Evolutionary conservation across 768 basidiomycete genomes (phyloP), one percentile per base, ranked within the genome.

Genomic region (Calocybe cyanea): DNA sequence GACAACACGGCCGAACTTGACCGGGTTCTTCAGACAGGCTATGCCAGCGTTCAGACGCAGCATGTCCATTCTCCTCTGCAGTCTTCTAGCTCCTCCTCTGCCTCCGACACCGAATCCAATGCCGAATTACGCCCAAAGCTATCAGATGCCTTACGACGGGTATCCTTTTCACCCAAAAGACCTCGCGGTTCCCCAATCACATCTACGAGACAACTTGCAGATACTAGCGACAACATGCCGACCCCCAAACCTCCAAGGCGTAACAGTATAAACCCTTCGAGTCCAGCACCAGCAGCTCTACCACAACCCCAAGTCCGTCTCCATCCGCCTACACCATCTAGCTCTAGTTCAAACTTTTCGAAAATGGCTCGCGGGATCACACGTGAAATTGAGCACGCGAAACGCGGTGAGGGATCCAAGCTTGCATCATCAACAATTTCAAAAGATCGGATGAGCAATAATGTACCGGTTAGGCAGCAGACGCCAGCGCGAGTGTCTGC

Each of bases 151-250:
- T 70, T 92, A 7, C 77, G 78, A 25, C 77, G 78, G 34, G 77
- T 85, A 31, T 77, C 78, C 0, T 86, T 90, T 63, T 88, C 87
- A 11, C 87, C 87, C 1, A 81, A 84, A 57, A 77, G 88, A 11
- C 87, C 85, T 1, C 78, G 85, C 8, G 78, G 66, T 45, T 64
- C 73, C 30, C 40, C 57, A 18, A 41, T 45, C 24, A 65, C 68
- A 20, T 62, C 66, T 9, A 10, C 56, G 3, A 54, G 38, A 17
- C 52, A 48, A 14, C 51, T 53, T 25, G 50, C 44, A 14, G 41
- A 39, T 32, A 33, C 28, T 11, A 42, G 30, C 18, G 38, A 46
- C 39, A 53, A 53, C 23, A 43, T 42, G 38, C 58, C 65, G 13
- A 69, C 69, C 10, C 69, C 70, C 3, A 66, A 64, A 24, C 62